Conservation (phyloP, 2,329 filamentous ascomycete genomes). For the Penicillium sp. region DNA sequence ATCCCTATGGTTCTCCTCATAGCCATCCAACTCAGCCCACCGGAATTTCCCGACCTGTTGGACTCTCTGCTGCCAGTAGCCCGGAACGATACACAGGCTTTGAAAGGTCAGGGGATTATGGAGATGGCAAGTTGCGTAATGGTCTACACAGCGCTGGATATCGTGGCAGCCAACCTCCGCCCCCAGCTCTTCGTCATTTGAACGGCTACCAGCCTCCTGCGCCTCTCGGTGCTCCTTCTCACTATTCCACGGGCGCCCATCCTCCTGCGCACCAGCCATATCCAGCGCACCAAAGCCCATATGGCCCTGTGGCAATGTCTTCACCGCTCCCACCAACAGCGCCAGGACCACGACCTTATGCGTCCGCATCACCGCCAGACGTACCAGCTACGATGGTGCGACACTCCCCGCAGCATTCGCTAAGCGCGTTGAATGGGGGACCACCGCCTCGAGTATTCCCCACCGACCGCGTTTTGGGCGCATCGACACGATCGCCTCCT, state of each 20-base stretch:
- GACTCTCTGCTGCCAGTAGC: constrained; percentile 33
- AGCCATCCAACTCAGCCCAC: constrained; percentile 31
- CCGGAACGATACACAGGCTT: constrained; percentile 43
- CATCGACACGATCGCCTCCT: constrained; percentile 42
- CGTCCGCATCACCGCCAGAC: constrained; percentile 44
- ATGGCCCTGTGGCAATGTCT: constrained; percentile 40
- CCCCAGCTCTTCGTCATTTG: constrained; percentile 56
- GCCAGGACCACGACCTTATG: constrained; percentile 38
- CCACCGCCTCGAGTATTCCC: constrained; percentile 44
- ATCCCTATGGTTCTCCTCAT: constrained; percentile 39
- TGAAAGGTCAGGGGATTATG: constrained; percentile 39
- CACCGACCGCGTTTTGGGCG: constrained; percentile 41
- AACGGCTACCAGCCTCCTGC: constrained; percentile 52
- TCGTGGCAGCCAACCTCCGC: constrained; percentile 50
- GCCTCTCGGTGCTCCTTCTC: constrained; percentile 31
- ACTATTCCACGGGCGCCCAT: constrained; percentile 37
- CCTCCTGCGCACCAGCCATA: constrained; percentile 44
- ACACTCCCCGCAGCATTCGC: constrained; percentile 43
- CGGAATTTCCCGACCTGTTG: constrained; percentile 36
- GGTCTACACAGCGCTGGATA: constrained; percentile 40
- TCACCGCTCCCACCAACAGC: constrained; percentile 42
- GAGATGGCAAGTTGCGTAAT: constrained; percentile 37
- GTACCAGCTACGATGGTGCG: constrained; percentile 43
- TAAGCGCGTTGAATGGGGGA: constrained; percentile 42
- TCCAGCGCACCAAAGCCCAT: constrained; percentile 43